A percentile compares a stretch with the other conserved stretches of the same genome.
These are phyloP conservation scores for Crataegus laevigata DNA, from an alignment of 306 rosid genomes.

Conservation along the genomic window DNA sequence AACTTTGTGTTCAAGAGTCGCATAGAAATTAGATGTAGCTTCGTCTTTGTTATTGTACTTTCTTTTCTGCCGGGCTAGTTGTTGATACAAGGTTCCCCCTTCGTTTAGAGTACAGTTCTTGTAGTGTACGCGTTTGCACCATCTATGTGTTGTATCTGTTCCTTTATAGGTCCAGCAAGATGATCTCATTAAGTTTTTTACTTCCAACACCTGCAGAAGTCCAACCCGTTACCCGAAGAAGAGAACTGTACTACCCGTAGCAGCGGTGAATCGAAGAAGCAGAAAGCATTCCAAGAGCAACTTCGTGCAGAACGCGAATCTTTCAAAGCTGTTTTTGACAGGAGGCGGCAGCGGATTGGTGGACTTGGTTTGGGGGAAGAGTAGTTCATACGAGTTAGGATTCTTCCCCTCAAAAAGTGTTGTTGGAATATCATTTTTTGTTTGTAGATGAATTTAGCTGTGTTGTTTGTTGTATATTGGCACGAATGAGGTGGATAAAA, in stretches of 20 bases:
- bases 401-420: background rate
- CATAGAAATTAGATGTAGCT: background rate
- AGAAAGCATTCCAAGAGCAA: slow-evolving; percentile 53
- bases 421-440: background rate
- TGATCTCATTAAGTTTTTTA: slow-evolving; percentile 2
- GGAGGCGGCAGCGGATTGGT: slow-evolving; percentile 71
- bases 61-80: background rate
- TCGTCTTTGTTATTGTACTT: background rate
- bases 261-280: slow-evolving; percentile 42
- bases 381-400: slow-evolving; percentile 4
- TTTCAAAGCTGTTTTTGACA: slow-evolving; percentile 78
- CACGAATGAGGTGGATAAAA: background rate
- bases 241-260: slow-evolving; percentile 19
- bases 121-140: background rate
- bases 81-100: background rate
- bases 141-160: background rate
- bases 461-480: background rate
- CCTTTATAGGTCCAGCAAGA: background rate
- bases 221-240: slow-evolving; percentile 66
- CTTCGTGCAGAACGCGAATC: slow-evolving; percentile 80
- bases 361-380: slow-evolving; percentile 71
- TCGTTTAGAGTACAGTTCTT: background rate
- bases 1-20: background rate
- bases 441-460: slow-evolving; percentile 1
- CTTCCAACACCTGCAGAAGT: slow-evolving; percentile 47